A percentile compares a stretch with the other conserved stretches of the same genome.
These are phyloP conservation scores for Apiospora koreana DNA, from an alignment of 2,329 filamentous ascomycete genomes.

Conservation along the genomic window DNA sequence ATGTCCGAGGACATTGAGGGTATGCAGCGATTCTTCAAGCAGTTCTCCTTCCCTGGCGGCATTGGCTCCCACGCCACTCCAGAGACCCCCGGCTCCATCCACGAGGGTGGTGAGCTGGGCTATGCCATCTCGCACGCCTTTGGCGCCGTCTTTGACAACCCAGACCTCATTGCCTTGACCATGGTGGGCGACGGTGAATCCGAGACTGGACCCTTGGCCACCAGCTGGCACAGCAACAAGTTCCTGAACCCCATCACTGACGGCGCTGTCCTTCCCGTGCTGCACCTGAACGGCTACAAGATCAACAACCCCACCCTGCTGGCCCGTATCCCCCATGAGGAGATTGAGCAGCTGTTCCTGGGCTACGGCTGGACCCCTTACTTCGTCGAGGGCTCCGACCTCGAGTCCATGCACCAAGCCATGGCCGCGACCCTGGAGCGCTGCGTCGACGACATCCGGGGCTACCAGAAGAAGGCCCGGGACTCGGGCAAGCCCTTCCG, in stretches of 20 bases:
- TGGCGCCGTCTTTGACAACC: conserved; percentile 74
- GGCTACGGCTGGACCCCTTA: conserved; percentile 81
- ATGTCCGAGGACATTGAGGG: conserved; percentile 70
- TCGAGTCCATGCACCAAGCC: conserved; percentile 76
- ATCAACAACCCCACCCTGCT: conserved; percentile 79
- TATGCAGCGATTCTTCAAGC: conserved; percentile 76
- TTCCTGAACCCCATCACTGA: conserved; percentile 79
- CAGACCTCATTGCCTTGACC: conserved; percentile 71
- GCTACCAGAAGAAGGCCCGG: conserved; percentile 70
- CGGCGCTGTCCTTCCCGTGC: conserved; percentile 74
- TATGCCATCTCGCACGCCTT: conserved; percentile 81
- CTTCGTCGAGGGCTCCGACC: conserved; percentile 75
- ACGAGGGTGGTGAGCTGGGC: conserved; percentile 81
- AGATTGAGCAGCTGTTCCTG: conserved; percentile 67
- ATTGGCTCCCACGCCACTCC: conserved; percentile 78
- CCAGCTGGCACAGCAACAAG: conserved; percentile 81
- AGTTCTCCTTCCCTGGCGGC: conserved; percentile 80
- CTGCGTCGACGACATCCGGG: conserved; percentile 68
- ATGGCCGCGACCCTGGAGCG: conserved; percentile 77
- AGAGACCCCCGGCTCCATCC: conserved; percentile 75
- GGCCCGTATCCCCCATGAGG: conserved; percentile 72
- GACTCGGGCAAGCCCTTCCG: conserved; percentile 69
- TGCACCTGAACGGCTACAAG: conserved; percentile 84
- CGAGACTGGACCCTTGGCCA: conserved; percentile 79
- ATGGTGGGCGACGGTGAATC: conserved; percentile 81